phyloP scores from a whole-genome alignment of 2,329 filamentous ascomycete species.

The Atkinsonella hypoxylon region DNA sequence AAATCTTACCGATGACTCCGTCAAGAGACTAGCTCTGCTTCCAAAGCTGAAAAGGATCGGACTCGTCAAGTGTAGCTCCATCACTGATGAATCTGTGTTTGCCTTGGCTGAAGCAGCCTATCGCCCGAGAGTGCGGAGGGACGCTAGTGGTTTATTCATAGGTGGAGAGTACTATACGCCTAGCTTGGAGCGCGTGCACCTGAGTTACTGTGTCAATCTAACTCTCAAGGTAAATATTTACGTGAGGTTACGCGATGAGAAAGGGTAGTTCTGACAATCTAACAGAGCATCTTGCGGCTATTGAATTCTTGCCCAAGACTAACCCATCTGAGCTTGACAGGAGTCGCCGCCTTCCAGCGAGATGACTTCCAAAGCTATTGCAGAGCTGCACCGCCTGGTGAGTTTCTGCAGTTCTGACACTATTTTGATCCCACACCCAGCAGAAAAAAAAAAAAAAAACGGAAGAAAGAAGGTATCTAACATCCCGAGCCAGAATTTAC shows the following conservation, averaged over 20 bases:
- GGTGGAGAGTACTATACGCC: conserved; percentile 42
- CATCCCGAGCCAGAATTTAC: conserved; percentile 61
- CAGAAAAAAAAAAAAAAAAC: no score
- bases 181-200: conserved; percentile 83
- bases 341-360: conserved; percentile 79
- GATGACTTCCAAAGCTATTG: conserved; percentile 79
- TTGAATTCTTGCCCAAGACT: conserved; percentile 85
- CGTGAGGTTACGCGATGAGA: background rate
- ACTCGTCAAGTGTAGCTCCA: conserved; percentile 81
- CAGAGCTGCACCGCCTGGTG: conserved; percentile 67
- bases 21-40: conserved; percentile 70
- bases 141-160: conserved; percentile 33
- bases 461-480: background rate
- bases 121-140: conserved; percentile 35
- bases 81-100: conserved; percentile 82
- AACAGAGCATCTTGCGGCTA: conserved; percentile 74
- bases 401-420: conserved; percentile 10
- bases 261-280: conserved; percentile 4
- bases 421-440: no score
- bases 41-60: conserved; percentile 93
- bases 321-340: conserved; percentile 89
- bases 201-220: conserved; percentile 85
- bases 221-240: conserved; percentile 57
- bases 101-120: conserved; percentile 64
- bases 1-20: conserved; percentile 76